Base-by-base conservation (phyloP, 2,329 filamentous ascomycete species). In the Cadophora sp. region DNA sequence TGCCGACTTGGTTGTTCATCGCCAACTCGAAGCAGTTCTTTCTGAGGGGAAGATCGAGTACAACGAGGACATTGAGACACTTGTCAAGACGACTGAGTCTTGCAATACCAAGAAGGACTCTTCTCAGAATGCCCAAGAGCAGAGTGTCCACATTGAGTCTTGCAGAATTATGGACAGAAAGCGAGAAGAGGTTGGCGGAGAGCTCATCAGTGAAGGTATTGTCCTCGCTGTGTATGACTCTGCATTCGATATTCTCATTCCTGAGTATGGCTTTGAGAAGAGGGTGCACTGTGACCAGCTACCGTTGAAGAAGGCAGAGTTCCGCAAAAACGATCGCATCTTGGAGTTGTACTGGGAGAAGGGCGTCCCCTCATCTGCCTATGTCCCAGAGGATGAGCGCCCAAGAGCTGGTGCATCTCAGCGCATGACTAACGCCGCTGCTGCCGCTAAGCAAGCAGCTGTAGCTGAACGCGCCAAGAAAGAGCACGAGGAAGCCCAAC, bases 91-190 rank as follows among this genome's bases (percentile, higher is more conserved):
- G 60, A 92, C 94, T 9, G 96, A 99, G 80, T 89, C 93, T 73
- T 97, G 93, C 85, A 99, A 99, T 83, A 97, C 92, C 77, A 99
- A 98, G 89, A 99, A 98, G 80, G 96, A 99, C 78, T 98, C 94
- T 14, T 94, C 96, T 1, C 95, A 97, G 81, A 96, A 93, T 76
- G 96, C 96, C 16, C 96, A 99, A 79, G 96, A 99, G 80, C 96
- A 99, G 82, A 98, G 96, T 79, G 94, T 99, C 59, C 96, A 99
- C 81, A 97, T 99, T 71, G 96, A 98, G 79, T 93, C 95, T 5
- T 99, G 96, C 84, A 91, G 96, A 73, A 90, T 89, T 75, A 97
- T 99, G 92, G 94, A 98, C 81, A 94, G 92, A 83, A 92, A 91
- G 80, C 89, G 92, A 72, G 90, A 93, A 78, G 92, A 96, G 73